These are phyloP conservation scores for Bryoglossum gracile DNA, from an alignment of 495 filamentous ascomycete genomes.

Conservation along the genomic window DNA sequence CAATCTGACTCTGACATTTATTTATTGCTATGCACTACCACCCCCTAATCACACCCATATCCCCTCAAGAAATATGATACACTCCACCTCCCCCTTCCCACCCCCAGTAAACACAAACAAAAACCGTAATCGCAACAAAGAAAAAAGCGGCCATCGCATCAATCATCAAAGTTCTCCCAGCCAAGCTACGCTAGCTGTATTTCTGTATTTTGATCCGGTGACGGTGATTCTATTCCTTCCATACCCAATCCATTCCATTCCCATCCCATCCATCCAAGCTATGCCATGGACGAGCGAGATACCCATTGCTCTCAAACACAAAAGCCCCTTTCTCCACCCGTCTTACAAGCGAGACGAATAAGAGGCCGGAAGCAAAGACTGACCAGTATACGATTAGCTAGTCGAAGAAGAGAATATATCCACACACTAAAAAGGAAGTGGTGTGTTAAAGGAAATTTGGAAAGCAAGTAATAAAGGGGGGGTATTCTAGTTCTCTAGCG, in stretches of 20 bases:
- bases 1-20: neutral
- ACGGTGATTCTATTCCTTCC: slow-evolving; percentile 13
- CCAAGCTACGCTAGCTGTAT: neutral
- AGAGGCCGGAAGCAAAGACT: neutral
- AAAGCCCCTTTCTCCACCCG: neutral
- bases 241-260: neutral
- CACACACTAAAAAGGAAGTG: slow-evolving; percentile 7
- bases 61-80: neutral
- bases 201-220: slow-evolving; percentile 21
- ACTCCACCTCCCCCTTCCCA: neutral
- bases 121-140: neutral
- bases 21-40: neutral
- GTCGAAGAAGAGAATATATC: slow-evolving; percentile 20
- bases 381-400: neutral
- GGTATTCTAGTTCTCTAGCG: slow-evolving; percentile 25
- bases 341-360: neutral
- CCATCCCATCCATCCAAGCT: slow-evolving; percentile 1
- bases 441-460: slow-evolving; percentile 8
- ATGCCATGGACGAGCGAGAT: no score
- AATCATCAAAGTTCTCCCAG: neutral
- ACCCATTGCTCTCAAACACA: no score
- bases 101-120: no score
- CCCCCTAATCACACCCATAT: neutral
- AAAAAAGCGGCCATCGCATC: neutral
- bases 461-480: slow-evolving; percentile 9